phyloP scores from a whole-genome alignment of 1,284 basidiomycete genomes.

The Rhodotorula sp. region DNA sequence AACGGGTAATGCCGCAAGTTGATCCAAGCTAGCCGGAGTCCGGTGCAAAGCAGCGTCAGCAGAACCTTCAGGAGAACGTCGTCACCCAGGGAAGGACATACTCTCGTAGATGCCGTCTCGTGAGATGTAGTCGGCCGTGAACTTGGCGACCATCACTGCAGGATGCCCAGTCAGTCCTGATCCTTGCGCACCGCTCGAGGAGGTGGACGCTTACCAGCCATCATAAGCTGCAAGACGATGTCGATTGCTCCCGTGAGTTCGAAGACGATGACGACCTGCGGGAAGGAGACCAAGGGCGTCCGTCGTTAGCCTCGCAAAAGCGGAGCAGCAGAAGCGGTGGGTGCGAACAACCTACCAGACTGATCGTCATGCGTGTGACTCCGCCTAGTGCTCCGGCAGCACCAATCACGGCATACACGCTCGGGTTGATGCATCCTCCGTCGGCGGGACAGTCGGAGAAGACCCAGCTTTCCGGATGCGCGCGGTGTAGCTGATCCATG shows the following conservation, averaged over 20 bases:
- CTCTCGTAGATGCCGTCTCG: conserved; percentile 45
- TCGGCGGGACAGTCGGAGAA: conserved; percentile 68
- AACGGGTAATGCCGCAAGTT: conserved; percentile 63
- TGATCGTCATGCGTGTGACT: conserved; percentile 69
- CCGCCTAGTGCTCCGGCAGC: conserved; percentile 76
- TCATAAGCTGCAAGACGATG: conserved; percentile 90
- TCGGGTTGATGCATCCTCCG: conserved; percentile 68
- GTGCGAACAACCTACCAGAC: conserved; percentile 54
- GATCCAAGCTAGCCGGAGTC: conserved; percentile 41
- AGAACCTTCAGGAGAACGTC: neutral
- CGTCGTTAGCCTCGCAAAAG: neutral
- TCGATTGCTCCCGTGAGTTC: conserved; percentile 92
- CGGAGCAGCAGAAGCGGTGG: neutral
- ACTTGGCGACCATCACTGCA: conserved; percentile 86
- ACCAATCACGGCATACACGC: conserved; percentile 78
- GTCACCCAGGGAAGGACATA: neutral
- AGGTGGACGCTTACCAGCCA: conserved; percentile 68
- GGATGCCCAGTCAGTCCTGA: neutral
- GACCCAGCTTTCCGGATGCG: conserved; percentile 61
- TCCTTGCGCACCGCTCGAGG: conserved; percentile 59
- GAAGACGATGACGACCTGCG: conserved; percentile 89
- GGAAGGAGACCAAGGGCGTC: conserved; percentile 49
- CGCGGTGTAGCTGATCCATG: conserved; percentile 74
- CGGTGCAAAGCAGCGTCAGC: neutral
- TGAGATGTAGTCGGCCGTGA: conserved; percentile 38